Percentiles rank a stretch among this genome's conserved stretches.
Conservation (phyloP, 2,329 filamentous ascomycete genomes). For the Cordyceps javanica region DNA sequence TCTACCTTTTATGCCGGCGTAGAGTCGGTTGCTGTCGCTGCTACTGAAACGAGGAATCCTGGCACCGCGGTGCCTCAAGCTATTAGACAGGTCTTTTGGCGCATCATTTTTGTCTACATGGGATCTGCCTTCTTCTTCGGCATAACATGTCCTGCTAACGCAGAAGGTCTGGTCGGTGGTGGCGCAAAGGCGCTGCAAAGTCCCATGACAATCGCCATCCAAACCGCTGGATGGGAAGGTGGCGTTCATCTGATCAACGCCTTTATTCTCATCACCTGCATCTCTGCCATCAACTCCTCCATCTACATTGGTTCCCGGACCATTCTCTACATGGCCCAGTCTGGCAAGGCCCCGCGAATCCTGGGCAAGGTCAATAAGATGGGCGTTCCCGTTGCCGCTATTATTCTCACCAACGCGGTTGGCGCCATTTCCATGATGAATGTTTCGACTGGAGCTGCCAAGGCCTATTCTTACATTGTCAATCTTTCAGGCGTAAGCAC, state of each 20-base stretch:
- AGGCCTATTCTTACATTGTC: slow-evolving; percentile 63
- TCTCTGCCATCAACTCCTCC: slow-evolving; percentile 66
- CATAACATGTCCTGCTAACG: slow-evolving; percentile 65
- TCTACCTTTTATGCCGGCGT: slow-evolving; percentile 67
- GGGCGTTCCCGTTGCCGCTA: slow-evolving; percentile 55
- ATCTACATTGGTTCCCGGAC: slow-evolving; percentile 75
- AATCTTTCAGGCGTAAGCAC: slow-evolving; percentile 65
- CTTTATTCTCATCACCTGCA: slow-evolving; percentile 67
- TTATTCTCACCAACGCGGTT: slow-evolving; percentile 64
- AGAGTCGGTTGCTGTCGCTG: slow-evolving; percentile 56
- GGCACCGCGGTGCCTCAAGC: slow-evolving; percentile 49
- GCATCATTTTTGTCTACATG: slow-evolving; percentile 59
- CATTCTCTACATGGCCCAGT: slow-evolving; percentile 68
- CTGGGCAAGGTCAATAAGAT: slow-evolving; percentile 61
- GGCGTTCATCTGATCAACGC: slow-evolving; percentile 74
- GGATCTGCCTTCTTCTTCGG: slow-evolving; percentile 70
- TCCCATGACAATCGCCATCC: slow-evolving; percentile 68
- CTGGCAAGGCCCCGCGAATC: slow-evolving; percentile 63
- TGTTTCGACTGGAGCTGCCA: slow-evolving; percentile 57
- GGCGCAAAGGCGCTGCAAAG: slow-evolving; percentile 59
- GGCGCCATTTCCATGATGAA: slow-evolving; percentile 73
- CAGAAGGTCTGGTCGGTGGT: slow-evolving; percentile 41
- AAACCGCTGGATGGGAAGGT: slow-evolving; percentile 66
- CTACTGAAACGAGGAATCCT: slow-evolving; percentile 55
- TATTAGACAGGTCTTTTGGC: slow-evolving; percentile 55